Evolutionary conservation across 164 flowering plant genomes (phyloP), one percentile per base, ranked within the genome.

Genomic region (Tinospora cordifolia): DNA sequence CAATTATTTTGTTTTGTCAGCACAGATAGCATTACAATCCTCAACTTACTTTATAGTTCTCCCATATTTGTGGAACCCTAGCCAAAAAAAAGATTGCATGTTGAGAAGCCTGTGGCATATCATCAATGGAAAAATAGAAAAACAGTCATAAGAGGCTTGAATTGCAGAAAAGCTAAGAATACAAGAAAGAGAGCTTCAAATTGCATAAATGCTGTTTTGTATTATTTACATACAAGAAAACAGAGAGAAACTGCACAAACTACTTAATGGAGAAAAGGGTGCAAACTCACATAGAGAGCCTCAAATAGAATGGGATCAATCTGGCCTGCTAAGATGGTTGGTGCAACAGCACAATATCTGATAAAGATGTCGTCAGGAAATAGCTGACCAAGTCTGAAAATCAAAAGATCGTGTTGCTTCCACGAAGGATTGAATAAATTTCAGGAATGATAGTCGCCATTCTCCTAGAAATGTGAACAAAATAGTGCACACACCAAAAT

Each of bases 51-150:
- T 77, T 83, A 74, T 83, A 90, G 75, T 90, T 94, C 71, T 80
- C 67, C 93, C 91, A 89, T 74, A 94, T 92, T 75, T 94, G 99
- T 41, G 99, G 99, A 58, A 92, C 81, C 81, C 90, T 83, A 7
- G 99, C 95, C 75, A 74, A 84, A 84, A 94, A 86, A 79, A 94
- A 94, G 38, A 92, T 82, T 70, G 92, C 97, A 89, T 92, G 97
- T 73, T 94, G 97, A 63, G 88, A 91, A 71, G 97, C 97, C 98
- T 94, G 92, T 54, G 79, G 70, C 38, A 76, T 63, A 71, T 58
- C 30, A 63, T 68, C 68, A 41, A 30, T 72, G 15, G 38, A 69
- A 8, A 8, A 40, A 10, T 38, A 7, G 19, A 58, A 14, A 44
- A 25, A 36, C 30, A 62, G 11, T 14, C 62, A 67, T 11, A 6